Evolutionary conservation across 352 stramenopile species (phyloP).

Genomic region (Globisporangium parvum): DNA sequence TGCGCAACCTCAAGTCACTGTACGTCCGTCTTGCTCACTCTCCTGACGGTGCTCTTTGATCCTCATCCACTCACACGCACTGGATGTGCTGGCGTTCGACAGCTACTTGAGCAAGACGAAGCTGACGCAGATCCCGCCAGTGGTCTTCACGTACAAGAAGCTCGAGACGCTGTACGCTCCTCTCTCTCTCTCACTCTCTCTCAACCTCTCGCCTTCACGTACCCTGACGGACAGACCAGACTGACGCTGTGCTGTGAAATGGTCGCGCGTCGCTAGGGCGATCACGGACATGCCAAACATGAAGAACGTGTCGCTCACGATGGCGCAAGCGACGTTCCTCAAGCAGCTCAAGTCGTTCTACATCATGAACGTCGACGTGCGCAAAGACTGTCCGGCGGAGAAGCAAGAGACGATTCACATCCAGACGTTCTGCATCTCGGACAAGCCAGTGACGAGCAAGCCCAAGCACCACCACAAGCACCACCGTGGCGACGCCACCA

Average conservation of each 20-base stretch:
- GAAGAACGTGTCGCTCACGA: constrained; percentile 1
- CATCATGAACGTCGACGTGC: too few species aligned
- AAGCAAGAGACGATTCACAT: too few species aligned
- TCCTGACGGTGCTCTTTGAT: too few species aligned
- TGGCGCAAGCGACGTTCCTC: background rate
- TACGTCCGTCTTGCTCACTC: too few species aligned
- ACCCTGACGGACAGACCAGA: background rate
- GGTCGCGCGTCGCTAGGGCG: too few species aligned
- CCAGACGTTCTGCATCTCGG: too few species aligned
- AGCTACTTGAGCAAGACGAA: background rate
- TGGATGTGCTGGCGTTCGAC: background rate
- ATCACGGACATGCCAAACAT: background rate
- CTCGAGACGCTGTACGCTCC: background rate
- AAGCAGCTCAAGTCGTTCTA: background rate
- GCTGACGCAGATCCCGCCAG: background rate
- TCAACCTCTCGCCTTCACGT: too few species aligned
- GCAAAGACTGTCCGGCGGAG: too few species aligned
- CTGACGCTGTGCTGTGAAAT: background rate
- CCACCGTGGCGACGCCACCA: too few species aligned
- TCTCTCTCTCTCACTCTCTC: too few species aligned
- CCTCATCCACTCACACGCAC: background rate
- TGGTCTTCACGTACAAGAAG: background rate
- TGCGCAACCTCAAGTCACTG: background rate
- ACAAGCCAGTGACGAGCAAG: too few species aligned
- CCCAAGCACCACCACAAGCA: too few species aligned